A percentile compares a stretch with the other conserved stretches of the same genome.
Evolutionary conservation across 495 filamentous ascomycete species (phyloP).

Genomic region (Trichoderma reesei): DNA sequence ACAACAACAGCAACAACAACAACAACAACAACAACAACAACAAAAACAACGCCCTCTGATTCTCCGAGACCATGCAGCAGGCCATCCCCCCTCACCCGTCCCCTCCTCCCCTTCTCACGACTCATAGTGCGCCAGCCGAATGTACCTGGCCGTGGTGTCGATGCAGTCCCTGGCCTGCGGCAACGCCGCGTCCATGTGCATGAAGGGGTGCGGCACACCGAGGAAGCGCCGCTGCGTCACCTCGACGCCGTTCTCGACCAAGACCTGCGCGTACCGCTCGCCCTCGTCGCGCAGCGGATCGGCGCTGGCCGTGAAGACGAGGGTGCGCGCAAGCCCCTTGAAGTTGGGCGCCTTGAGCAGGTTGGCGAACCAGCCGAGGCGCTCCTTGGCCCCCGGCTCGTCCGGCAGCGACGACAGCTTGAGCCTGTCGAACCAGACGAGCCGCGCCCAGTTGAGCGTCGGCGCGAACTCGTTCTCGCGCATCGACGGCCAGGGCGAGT

Average conservation of each 20-base stretch:
- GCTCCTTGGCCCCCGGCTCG: slow-evolving; percentile 13
- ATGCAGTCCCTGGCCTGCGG: slow-evolving; percentile 5
- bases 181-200: slow-evolving; percentile 26
- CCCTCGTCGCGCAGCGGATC: slow-evolving; percentile 45
- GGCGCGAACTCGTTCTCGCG: slow-evolving; percentile 10
- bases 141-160: neutral
- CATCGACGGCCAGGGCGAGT: slow-evolving; percentile 35
- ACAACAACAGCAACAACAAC: too few species aligned
- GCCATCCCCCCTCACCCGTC: too few species aligned
- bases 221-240: slow-evolving; percentile 37
- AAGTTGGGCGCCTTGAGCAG: slow-evolving; percentile 35
- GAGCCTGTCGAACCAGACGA: slow-evolving; percentile 8
- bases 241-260: slow-evolving; percentile 36
- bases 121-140: neutral
- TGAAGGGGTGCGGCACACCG: slow-evolving; percentile 41
- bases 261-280: slow-evolving; percentile 38
- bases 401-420: slow-evolving; percentile 13
- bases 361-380: slow-evolving; percentile 19
- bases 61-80: too few species aligned
- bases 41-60: too few species aligned
- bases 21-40: too few species aligned
- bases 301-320: slow-evolving; percentile 38
- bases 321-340: slow-evolving; percentile 32
- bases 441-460: slow-evolving; percentile 10
- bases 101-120: neutral